Conservation (phyloP, 441 rosid species). For the Gossypium trilobum region DNA sequence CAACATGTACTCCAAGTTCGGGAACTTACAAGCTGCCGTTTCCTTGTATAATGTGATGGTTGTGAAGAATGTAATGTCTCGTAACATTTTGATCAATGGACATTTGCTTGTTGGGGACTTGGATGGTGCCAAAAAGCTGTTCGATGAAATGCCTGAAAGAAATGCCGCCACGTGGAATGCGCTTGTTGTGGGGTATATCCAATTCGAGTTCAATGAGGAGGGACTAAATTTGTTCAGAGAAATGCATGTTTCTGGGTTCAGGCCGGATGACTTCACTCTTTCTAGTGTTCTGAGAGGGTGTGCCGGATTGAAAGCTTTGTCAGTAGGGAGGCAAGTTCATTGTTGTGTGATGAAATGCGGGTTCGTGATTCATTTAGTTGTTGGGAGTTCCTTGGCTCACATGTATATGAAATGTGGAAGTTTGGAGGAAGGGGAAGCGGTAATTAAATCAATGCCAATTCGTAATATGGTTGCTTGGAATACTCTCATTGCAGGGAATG, state of each 20-base stretch:
- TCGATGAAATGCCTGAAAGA: conserved; percentile 58
- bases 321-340: conserved; percentile 58
- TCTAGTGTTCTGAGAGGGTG: conserved; percentile 73
- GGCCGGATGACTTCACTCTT: conserved; percentile 56
- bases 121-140: conserved; percentile 51
- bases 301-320: conserved; percentile 46
- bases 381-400: conserved; percentile 74
- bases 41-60: conserved; percentile 39
- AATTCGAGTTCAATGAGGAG: conserved; percentile 54
- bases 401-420: conserved; percentile 73
- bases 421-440: conserved; percentile 52
- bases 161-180: conserved; percentile 79
- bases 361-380: conserved; percentile 45
- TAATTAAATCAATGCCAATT: conserved; percentile 49
- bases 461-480: conserved; percentile 69
- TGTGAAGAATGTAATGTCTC: conserved; percentile 56
- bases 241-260: conserved; percentile 49
- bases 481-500: conserved; percentile 65
- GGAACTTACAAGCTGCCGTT: conserved; percentile 35
- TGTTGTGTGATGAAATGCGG: conserved; percentile 47
- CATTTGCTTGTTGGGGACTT: conserved; percentile 43
- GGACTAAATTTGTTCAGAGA: conserved; percentile 45
- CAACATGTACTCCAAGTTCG: conserved; percentile 58
- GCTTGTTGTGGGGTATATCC: conserved; percentile 48
- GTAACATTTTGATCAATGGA: conserved; percentile 60